Conservation (phyloP, 2,329 filamentous ascomycete species). For the Penicillium sp. region DNA sequence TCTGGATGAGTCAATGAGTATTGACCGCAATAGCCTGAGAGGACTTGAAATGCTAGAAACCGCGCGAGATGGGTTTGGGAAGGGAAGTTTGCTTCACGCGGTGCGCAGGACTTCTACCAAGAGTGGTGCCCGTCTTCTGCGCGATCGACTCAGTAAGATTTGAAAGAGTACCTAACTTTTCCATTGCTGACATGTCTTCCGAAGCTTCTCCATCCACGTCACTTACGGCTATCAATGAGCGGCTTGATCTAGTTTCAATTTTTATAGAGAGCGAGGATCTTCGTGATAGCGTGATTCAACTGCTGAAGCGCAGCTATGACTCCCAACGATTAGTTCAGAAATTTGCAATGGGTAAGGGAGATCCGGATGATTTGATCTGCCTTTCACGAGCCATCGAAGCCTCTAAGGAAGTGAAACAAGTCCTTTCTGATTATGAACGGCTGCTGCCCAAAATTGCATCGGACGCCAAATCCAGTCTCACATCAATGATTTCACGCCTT, state of each 20-base stretch:
- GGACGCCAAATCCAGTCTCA: slow-evolving; percentile 25
- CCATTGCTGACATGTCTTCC: slow-evolving; percentile 13
- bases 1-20: slow-evolving; percentile 75
- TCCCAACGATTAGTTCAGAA: slow-evolving; percentile 89
- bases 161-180: not conserved
- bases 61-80: slow-evolving; percentile 72
- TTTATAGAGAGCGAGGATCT: slow-evolving; percentile 68
- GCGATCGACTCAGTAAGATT: slow-evolving; percentile 71
- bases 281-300: slow-evolving; percentile 65
- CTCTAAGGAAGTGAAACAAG: slow-evolving; percentile 61
- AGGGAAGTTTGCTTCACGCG: slow-evolving; percentile 87
- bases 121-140: slow-evolving; percentile 80
- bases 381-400: slow-evolving; percentile 78
- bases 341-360: slow-evolving; percentile 88
- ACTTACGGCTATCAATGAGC: slow-evolving; percentile 70
- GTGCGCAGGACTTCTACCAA: slow-evolving; percentile 87
- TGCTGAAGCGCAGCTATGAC: slow-evolving; percentile 77
- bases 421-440: slow-evolving; percentile 28
- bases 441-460: not conserved
- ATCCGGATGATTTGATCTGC: slow-evolving; percentile 83
- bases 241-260: slow-evolving; percentile 77
- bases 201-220: slow-evolving; percentile 82
- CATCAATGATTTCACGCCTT: slow-evolving; percentile 32
- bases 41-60: slow-evolving; percentile 88
- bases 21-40: slow-evolving; percentile 88